phyloP scores from a whole-genome alignment of 257 asterid genomes.

The Plantago elongata region DNA sequence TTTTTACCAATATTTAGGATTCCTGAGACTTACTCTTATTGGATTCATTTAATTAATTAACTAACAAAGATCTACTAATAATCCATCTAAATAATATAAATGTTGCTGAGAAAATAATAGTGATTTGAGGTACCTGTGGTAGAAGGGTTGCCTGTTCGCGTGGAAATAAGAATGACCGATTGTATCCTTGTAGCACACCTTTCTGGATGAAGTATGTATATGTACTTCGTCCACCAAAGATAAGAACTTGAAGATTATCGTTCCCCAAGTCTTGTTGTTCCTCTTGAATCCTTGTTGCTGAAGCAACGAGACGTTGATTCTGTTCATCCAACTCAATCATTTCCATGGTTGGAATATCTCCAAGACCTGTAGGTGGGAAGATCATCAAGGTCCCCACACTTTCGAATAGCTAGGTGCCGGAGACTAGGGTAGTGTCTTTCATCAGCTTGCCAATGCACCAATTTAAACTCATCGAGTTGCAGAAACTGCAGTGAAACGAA shows the following conservation, averaged over 20 bases:
- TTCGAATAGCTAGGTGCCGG: slow-evolving; percentile 1
- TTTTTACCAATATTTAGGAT: too few relatives aligned
- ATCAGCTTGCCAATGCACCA: slow-evolving; percentile 17
- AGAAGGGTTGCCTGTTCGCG: too few relatives aligned
- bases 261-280: slow-evolving; percentile 19
- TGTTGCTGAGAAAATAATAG: too few relatives aligned
- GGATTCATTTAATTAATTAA: too few relatives aligned
- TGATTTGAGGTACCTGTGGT: too few relatives aligned
- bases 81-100: too few relatives aligned
- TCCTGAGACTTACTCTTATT: too few relatives aligned
- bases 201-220: too few relatives aligned
- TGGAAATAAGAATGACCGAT: too few relatives aligned
- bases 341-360: slow-evolving; percentile 13
- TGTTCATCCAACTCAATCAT: slow-evolving; percentile 10
- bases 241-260: slow-evolving; percentile 6
- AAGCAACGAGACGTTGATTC: neutral
- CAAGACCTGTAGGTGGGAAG: slow-evolving; percentile 13
- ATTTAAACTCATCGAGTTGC: neutral
- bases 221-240: too few relatives aligned
- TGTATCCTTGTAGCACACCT: too few relatives aligned
- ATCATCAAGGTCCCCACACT: neutral
- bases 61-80: too few relatives aligned
- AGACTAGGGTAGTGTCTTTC: slow-evolving; percentile 11
- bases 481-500: neutral
- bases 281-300: slow-evolving; percentile 8